Evolutionary conservation across 495 filamentous ascomycete species (phyloP), one percentile per base, ranked within the genome.

Genomic region (Daldinia decipiens): DNA sequence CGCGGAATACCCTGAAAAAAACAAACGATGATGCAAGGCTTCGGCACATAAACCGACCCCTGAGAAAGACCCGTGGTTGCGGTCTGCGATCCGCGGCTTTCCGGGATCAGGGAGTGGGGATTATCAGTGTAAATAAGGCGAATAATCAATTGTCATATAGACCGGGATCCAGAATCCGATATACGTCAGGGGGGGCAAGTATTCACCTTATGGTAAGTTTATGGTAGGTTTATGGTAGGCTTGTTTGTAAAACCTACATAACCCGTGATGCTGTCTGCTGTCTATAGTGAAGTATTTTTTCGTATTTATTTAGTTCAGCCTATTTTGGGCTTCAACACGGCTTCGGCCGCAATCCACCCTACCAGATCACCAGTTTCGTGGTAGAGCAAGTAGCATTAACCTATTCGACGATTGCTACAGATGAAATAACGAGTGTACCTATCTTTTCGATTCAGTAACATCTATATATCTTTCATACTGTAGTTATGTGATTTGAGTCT

Each of bases 111-210:
- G 17, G 32, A 29, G 58, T 55, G 39, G 65, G 51, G 57, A 54
- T 51, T 54, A 21, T 43, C 52, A 38, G 59, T 62, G 55, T 51
- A 51, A 59, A 52, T 43, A 67, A 3, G 8, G 43, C 17, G 19
- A 47, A 63, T 68, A 62, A 62, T 31, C 5, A 32, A 15, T 31
- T 31, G 43, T 63, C n/a, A 52, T 63, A 68, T 58, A 53, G 65
- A 27, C 43, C 53, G 36, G 59, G 66, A 36, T 45, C 26, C 32
- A 1, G 45, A 15, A 62, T 62, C 43, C 53, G 59, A 58, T 52
- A 19, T 63, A 54, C 50, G 50, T 43, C 34, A 43, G 21, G 50
- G 50, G 50, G 60, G 9, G 7, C 12, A 15, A 21, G 15, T 43
- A 1, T 21, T 32, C 7, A 32, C 29, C 7, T 32, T 32, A 8